Evolutionary conservation across 768 basidiomycete genomes (phyloP).

Genomic region (Lactarius evosmus): DNA sequence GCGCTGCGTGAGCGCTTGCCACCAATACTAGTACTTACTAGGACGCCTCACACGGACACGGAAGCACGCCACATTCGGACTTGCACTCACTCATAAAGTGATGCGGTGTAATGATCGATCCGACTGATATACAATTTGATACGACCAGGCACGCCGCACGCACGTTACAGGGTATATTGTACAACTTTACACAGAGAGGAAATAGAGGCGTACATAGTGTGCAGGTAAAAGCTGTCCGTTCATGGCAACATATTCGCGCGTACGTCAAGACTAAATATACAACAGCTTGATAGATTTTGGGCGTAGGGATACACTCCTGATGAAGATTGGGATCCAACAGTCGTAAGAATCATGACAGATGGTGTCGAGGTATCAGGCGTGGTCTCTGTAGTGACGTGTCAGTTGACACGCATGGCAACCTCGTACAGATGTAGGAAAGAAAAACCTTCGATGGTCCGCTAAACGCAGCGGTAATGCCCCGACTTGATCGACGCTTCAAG

Average conservation of each 20-base stretch:
- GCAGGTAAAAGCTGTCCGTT: background rate
- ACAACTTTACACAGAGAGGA: background rate
- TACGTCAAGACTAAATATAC: background rate
- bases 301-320: background rate
- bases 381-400: background rate
- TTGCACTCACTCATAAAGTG: background rate
- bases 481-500: conserved; percentile 15
- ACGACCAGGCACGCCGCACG: no score
- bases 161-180: background rate
- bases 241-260: background rate
- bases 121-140: background rate
- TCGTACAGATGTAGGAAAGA: background rate
- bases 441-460: conserved; percentile 11
- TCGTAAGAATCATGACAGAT: background rate
- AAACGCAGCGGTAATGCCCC: no score
- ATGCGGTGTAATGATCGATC: background rate
- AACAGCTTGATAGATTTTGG: background rate
- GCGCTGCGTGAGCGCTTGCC: background rate
- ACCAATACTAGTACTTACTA: background rate
- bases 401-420: background rate
- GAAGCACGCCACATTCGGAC: background rate
- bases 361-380: background rate
- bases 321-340: background rate
- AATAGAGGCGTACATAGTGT: background rate
- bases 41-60: background rate